These are phyloP conservation scores for Verticillium isaacii DNA, from an alignment of 2,329 filamentous ascomycete genomes.

Conservation along the genomic window DNA sequence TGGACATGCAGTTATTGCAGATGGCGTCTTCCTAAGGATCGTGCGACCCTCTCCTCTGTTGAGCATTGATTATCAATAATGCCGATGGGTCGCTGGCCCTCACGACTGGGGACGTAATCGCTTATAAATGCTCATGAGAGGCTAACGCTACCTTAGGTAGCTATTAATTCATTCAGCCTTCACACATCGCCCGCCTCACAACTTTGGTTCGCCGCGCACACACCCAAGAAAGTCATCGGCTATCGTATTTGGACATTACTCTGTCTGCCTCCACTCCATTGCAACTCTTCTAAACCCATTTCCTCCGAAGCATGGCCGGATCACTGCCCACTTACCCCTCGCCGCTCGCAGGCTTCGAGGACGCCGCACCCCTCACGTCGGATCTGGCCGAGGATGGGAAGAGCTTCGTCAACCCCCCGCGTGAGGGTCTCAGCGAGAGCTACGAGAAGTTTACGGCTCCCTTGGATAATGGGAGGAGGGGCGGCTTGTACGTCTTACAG, in stretches of 20 bases:
- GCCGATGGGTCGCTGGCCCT: not conserved
- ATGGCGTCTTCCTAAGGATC: not conserved
- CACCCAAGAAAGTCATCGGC: too few species aligned
- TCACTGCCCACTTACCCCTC: not conserved
- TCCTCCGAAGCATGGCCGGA: not conserved
- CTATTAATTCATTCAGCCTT: too few species aligned
- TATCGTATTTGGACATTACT: not conserved
- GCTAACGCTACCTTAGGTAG: not conserved
- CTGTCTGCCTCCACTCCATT: too few species aligned
- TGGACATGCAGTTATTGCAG: too few species aligned
- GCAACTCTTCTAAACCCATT: not conserved
- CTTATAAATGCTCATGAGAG: not conserved
- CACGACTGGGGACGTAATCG: not conserved
- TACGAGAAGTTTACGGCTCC: conserved; percentile 68
- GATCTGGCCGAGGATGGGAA: conserved; percentile 61
- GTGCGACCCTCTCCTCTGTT: not conserved
- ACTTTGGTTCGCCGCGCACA: too few species aligned
- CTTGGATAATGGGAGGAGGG: conserved; percentile 58
- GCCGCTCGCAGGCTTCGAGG: not conserved
- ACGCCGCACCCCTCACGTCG: not conserved
- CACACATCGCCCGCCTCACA: too few species aligned
- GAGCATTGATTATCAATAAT: not conserved
- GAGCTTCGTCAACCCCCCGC: conserved; percentile 63
- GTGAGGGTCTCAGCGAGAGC: conserved; percentile 56
- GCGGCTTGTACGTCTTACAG: conserved; percentile 61